Conservation (phyloP, 208 protist species). For the Sergeia podlipaevii region DNA sequence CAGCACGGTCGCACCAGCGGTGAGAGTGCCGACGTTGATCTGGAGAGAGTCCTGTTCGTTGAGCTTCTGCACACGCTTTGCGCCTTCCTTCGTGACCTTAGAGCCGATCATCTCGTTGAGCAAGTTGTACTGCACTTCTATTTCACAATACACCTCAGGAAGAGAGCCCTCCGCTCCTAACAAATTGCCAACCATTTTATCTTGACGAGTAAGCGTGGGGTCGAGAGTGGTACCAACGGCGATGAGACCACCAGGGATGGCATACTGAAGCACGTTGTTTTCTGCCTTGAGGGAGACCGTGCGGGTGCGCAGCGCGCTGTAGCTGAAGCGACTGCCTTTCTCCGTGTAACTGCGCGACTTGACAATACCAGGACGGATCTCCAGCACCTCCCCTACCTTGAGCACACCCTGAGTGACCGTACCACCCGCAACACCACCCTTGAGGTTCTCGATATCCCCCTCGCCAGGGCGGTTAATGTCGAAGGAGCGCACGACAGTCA, state of each 20-base stretch:
- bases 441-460: constrained; percentile 92
- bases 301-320: constrained; percentile 94
- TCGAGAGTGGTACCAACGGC: constrained; percentile 99
- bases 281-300: constrained; percentile 96
- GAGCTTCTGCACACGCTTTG: constrained; percentile 94
- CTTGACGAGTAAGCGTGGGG: constrained; percentile 97
- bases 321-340: constrained; percentile 88
- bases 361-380: constrained; percentile 98
- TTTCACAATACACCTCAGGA: constrained; percentile 96
- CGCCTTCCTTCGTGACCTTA: constrained; percentile 54
- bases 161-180: constrained; percentile 84
- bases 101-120: constrained; percentile 95
- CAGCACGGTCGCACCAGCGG: constrained; percentile 95
- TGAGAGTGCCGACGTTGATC: constrained; percentile 99
- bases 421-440: constrained; percentile 98
- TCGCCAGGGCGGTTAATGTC: constrained; percentile 99
- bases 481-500: constrained; percentile 99
- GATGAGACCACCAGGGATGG: constrained; percentile 99
- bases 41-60: constrained; percentile 95
- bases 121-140: constrained; percentile 98
- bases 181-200: constrained; percentile 98
- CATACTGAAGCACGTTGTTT: constrained; percentile 98
- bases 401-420: constrained; percentile 98
- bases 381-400: constrained; percentile 97
- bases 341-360: constrained; percentile 68